These are phyloP conservation scores for Prototheca cutis DNA, from an alignment of 163 green algal genomes.

Conservation along the genomic window DNA sequence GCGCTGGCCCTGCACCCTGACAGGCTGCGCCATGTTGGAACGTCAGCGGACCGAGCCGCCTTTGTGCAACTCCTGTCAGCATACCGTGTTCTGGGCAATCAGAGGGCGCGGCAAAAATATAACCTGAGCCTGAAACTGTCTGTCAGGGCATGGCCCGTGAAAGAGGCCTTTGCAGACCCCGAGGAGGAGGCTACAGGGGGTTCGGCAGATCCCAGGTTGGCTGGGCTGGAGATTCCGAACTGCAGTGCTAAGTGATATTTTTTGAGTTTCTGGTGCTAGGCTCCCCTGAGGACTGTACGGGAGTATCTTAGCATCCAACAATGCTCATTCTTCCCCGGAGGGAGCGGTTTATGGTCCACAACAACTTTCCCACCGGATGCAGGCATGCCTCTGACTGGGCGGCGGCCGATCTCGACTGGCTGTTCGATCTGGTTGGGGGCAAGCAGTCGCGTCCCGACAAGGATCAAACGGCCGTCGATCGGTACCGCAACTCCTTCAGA, in stretches of 20 bases:
- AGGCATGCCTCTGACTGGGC: neutral
- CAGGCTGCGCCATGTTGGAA: neutral
- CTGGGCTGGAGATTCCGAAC: too few species aligned
- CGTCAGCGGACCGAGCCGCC: neutral
- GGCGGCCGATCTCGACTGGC: neutral
- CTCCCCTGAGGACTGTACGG: too few species aligned
- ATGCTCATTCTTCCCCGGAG: too few species aligned
- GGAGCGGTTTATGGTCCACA: neutral
- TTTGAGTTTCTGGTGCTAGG: too few species aligned
- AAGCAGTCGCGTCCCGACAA: neutral
- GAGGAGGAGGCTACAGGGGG: neutral
- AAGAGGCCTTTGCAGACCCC: neutral
- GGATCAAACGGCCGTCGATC: neutral
- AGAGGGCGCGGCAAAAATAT: neutral
- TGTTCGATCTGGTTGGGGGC: neutral
- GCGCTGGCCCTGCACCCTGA: neutral
- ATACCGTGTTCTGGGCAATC: neutral
- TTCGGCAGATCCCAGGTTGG: too few species aligned
- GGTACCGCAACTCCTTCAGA: neutral
- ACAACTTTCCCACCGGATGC: too few species aligned
- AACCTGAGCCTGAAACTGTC: neutral
- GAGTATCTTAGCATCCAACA: too few species aligned
- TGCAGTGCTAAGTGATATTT: too few species aligned
- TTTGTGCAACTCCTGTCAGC: neutral
- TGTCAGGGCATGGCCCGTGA: neutral